Evolutionary conservation across 306 rosid species (phyloP).

Genomic region (Phaseolus lunatus): DNA sequence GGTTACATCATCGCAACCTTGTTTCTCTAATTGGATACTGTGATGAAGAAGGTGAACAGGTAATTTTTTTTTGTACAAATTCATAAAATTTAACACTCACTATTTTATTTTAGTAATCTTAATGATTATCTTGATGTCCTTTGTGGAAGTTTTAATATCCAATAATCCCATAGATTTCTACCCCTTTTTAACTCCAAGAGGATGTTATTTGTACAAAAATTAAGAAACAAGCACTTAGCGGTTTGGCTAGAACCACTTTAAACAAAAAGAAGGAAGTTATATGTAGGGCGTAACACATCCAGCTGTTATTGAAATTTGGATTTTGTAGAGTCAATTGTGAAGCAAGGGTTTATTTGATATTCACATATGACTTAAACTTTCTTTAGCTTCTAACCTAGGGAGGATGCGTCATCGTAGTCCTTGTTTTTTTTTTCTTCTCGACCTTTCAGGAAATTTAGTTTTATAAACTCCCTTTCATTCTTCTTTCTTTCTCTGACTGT

Average conservation of each 20-base stretch:
- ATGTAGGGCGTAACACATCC: neutral
- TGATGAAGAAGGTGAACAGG: slow-evolving; percentile 88
- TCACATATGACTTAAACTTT: neutral
- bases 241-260: neutral
- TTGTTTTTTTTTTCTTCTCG: slow-evolving; percentile 21
- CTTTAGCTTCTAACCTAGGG: neutral
- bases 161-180: neutral
- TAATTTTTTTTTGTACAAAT: slow-evolving; percentile 33
- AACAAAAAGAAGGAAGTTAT: slow-evolving; percentile 16
- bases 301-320: slow-evolving; percentile 4
- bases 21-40: slow-evolving; percentile 84
- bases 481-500: slow-evolving; percentile 31
- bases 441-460: neutral
- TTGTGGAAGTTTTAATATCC: slow-evolving; percentile 22
- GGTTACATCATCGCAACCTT: slow-evolving; percentile 87
- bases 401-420: slow-evolving; percentile 19
- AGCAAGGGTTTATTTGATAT: slow-evolving; percentile 19
- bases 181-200: slow-evolving; percentile 11
- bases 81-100: slow-evolving; percentile 12
- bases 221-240: neutral
- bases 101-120: neutral
- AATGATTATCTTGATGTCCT: neutral
- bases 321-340: slow-evolving; percentile 1
- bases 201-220: neutral
- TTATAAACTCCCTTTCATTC: neutral